These are phyloP conservation scores for Botryotinia globosa DNA, from an alignment of 2,329 filamentous ascomycete genomes.

Conservation along the genomic window DNA sequence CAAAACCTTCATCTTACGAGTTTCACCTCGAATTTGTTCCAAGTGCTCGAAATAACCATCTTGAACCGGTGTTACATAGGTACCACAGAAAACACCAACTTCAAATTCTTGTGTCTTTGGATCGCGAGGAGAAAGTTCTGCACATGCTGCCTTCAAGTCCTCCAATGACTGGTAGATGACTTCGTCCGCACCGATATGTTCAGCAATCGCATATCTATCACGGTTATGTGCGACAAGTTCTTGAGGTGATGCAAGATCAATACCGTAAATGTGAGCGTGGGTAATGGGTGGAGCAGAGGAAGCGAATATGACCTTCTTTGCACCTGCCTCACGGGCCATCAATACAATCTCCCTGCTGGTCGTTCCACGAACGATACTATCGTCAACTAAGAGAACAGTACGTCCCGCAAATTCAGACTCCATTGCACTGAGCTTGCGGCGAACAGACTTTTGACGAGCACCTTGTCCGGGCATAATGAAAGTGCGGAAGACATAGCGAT, in stretches of 20 bases:
- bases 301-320: constrained; percentile 77
- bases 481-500: constrained; percentile 83
- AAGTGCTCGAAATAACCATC: constrained; percentile 81
- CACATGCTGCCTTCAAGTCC: constrained; percentile 77
- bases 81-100: constrained; percentile 86
- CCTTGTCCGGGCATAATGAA: constrained; percentile 86
- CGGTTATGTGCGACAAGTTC: constrained; percentile 72
- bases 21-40: constrained; percentile 68
- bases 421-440: constrained; percentile 86
- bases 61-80: constrained; percentile 78
- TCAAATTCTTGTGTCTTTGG: constrained; percentile 66
- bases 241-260: constrained; percentile 68
- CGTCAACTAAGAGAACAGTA: constrained; percentile 81
- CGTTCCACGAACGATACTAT: constrained; percentile 84
- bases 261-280: constrained; percentile 83
- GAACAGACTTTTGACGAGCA: constrained; percentile 78
- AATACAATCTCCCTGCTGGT: constrained; percentile 75
- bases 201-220: constrained; percentile 57
- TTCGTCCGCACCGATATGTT: constrained; percentile 69
- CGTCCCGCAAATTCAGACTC: constrained; percentile 78
- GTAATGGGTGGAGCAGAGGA: constrained; percentile 80
- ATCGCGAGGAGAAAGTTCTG: constrained; percentile 62
- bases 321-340: constrained; percentile 83
- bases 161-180: constrained; percentile 75
- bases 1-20: constrained; percentile 63